These are phyloP conservation scores for Leccinum barrowsii DNA, from an alignment of 768 basidiomycete genomes.

Conservation along the genomic window DNA sequence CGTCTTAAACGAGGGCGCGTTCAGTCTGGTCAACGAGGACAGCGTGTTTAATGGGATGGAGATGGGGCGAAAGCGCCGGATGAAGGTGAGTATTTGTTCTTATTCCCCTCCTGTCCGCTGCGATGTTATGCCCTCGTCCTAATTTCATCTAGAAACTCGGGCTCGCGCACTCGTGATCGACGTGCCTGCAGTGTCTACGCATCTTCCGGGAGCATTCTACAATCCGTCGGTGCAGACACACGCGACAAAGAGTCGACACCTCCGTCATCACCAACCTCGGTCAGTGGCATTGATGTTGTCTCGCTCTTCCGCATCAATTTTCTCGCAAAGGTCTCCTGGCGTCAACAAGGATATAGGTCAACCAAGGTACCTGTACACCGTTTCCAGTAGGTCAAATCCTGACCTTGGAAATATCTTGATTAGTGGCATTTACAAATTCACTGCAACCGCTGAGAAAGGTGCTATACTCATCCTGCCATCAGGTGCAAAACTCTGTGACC, in stretches of 20 bases:
- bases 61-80: constrained; percentile 35
- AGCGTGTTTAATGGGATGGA: constrained; percentile 8
- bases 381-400: not conserved
- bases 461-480: constrained; percentile 7
- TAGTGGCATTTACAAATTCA: constrained; percentile 1
- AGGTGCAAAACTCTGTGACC: not conserved
- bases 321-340: constrained; percentile 63
- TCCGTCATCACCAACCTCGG: constrained; percentile 88
- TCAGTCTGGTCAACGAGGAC: too few species aligned
- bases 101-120: too few species aligned
- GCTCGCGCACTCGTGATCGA: constrained; percentile 48
- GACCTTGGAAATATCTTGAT: not conserved
- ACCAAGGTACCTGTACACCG: too few species aligned
- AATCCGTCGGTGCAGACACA: constrained; percentile 79
- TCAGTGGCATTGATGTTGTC: constrained; percentile 88
- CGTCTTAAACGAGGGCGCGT: too few species aligned
- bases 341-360: too few species aligned
- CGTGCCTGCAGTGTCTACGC: constrained; percentile 61
- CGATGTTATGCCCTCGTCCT: not conserved
- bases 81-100: constrained; percentile 35
- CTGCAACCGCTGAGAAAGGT: not conserved
- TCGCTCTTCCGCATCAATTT: constrained; percentile 58
- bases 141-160: constrained; percentile 43
- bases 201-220: constrained; percentile 60
- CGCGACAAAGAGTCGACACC: constrained; percentile 95